Conservation (phyloP, 2,329 filamentous ascomycete species). For the Ceratocystiopsis sp. region DNA sequence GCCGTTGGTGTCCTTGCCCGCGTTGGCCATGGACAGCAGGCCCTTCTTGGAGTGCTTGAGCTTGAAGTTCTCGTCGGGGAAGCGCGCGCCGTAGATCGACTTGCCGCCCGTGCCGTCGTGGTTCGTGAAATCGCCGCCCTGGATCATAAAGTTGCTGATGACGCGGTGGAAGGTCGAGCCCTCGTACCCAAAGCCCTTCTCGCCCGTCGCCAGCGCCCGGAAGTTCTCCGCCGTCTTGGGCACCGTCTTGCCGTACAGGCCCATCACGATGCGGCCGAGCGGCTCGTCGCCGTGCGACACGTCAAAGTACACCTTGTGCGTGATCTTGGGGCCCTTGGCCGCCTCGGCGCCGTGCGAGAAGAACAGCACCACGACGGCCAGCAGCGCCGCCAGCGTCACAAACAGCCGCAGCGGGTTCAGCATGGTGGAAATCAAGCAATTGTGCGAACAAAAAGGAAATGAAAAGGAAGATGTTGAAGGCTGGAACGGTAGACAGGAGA, state of each 20-base stretch:
- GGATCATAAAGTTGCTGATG: slow-evolving; percentile 85
- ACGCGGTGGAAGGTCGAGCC: slow-evolving; percentile 77
- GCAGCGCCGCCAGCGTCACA: slow-evolving; percentile 56
- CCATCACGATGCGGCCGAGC: slow-evolving; percentile 60
- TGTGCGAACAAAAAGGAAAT: too few species aligned
- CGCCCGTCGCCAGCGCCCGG: slow-evolving; percentile 65
- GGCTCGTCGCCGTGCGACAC: slow-evolving; percentile 58
- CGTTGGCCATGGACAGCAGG: slow-evolving; percentile 71
- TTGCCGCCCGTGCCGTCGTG: slow-evolving; percentile 72
- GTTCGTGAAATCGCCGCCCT: slow-evolving; percentile 76
- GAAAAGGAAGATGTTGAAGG: neutral
- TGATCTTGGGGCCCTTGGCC: slow-evolving; percentile 83
- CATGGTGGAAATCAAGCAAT: slow-evolving; percentile 31
- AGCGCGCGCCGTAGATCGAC: slow-evolving; percentile 75
- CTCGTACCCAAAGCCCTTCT: slow-evolving; percentile 67
- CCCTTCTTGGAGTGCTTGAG: slow-evolving; percentile 80
- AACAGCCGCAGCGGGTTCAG: slow-evolving; percentile 55
- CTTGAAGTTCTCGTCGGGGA: slow-evolving; percentile 89
- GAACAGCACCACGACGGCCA: slow-evolving; percentile 58
- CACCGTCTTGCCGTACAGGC: slow-evolving; percentile 75
- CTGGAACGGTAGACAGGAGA: too few species aligned
- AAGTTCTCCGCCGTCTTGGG: slow-evolving; percentile 62
- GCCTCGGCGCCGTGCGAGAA: slow-evolving; percentile 60
- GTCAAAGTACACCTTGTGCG: slow-evolving; percentile 86
- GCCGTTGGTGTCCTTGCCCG: slow-evolving; percentile 72